Evolutionary conservation across 1,139 yeast genomes (phyloP).

Genomic region (Saccharomyces hybrid): DNA sequence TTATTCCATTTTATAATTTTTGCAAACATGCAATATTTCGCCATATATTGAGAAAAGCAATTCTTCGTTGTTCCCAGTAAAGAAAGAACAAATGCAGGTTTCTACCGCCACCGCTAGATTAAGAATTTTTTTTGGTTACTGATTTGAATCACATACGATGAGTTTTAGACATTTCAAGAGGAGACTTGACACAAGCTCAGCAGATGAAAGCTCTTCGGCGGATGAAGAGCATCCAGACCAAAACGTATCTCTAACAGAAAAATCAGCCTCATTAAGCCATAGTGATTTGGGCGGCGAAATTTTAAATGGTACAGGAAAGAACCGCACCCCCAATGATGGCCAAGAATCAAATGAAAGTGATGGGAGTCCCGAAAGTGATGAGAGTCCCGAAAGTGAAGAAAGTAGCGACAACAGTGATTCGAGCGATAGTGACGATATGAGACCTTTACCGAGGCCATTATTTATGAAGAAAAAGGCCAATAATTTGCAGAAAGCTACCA

Average conservation of each 20-base stretch:
- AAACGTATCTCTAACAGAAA: not conserved
- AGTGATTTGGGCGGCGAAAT: not conserved
- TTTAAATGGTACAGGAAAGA: not conserved
- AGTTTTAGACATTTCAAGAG: slow-evolving; percentile 7
- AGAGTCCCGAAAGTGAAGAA: slow-evolving; percentile 1
- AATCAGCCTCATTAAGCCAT: not conserved
- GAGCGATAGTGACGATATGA: slow-evolving; percentile 13
- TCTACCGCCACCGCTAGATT: not conserved
- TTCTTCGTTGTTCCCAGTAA: not conserved
- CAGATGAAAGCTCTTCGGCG: not conserved
- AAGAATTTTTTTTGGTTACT: not conserved
- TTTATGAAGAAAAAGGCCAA: slow-evolving; percentile 14
- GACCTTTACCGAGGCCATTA: slow-evolving; percentile 24
- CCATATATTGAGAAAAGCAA: not conserved
- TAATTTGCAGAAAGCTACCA: not conserved
- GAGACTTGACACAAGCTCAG: slow-evolving; percentile 1
- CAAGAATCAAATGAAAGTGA: slow-evolving; percentile 1
- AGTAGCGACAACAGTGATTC: slow-evolving; percentile 7
- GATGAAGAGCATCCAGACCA: not conserved
- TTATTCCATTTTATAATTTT: not conserved
- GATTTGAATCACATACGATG: not conserved
- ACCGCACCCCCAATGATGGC: not conserved
- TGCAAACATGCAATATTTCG: not conserved
- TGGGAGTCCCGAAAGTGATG: not conserved
- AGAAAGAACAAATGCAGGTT: not conserved